Evolutionary conservation across 441 rosid genomes (phyloP), one percentile per base, ranked within the genome.

Genomic region (Brassica hybrid): DNA sequence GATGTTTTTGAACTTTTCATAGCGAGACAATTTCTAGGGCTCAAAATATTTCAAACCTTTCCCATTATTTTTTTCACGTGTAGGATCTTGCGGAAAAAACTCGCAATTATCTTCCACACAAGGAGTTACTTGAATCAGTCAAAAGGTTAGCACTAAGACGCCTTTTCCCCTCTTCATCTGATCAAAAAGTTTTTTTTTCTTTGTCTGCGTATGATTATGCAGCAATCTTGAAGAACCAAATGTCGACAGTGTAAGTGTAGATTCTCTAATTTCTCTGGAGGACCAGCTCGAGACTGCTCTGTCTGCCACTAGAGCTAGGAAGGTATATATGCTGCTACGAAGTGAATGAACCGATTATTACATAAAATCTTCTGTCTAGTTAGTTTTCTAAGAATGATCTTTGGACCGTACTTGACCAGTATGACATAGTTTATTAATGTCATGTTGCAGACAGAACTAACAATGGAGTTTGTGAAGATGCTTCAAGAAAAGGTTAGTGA

Each of bases 401-500:
- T 38, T 38, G 10, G 10, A 38, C 45, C 17, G 11, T 43, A n/a
- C 23, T 8, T 32, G 52, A 48, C 36, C 43, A 25, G 27, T 25
- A 25, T 25, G 27, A 25, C 34, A 30, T 17, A 19, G 36, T 65
- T 34, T 11, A 25, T 19, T 11, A 13, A 72, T 78, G 2, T 60
- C 71, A 38, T 62, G 12, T 38, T 69, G 60, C 60, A 79, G 82
- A 1, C 71, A 27, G 71, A 79, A 41, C 62, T 68, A 5, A 61
- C 59, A 56, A 52, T 38, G 38, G 78, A 62, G 61, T 3, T 11
- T 54, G 30, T 79, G 75, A 79, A 60, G 65, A 38, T 36, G 32
- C 75, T 68, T 69, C 27, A 68, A 56, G 78, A 73, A 63, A 79
- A 56, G 82, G 78, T 73, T n/a, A 62, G 77, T 50, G 50, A 10